These are phyloP conservation scores for Penicillium nucicola DNA, from an alignment of 495 filamentous ascomycete genomes.

Conservation along the genomic window DNA sequence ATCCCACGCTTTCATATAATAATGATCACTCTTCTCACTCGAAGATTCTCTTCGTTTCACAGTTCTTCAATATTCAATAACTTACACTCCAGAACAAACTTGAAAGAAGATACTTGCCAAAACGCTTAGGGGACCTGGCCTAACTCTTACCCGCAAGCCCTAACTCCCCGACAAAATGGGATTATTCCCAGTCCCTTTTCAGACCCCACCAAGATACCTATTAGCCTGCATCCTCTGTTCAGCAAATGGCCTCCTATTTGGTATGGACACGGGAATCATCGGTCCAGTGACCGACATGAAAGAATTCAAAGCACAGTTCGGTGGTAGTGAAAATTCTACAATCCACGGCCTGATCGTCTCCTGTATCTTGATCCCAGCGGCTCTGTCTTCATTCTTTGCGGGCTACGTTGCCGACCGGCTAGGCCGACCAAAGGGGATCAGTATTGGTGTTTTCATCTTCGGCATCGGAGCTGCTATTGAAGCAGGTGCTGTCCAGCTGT, in stretches of 20 bases:
- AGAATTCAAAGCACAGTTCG: constrained; percentile 46
- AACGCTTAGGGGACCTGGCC: no score
- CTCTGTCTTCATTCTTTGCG: constrained; percentile 59
- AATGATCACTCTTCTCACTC: no score
- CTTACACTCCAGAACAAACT: no score
- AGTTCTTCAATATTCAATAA: no score
- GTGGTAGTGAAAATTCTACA: constrained; percentile 50
- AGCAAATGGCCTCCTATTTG: constrained; percentile 2
- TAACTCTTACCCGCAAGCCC: not conserved
- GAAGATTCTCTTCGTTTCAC: no score
- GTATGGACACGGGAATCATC: constrained; percentile 62
- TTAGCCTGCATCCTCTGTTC: constrained; percentile 17
- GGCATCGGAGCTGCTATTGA: constrained; percentile 54
- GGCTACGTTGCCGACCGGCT: constrained; percentile 59
- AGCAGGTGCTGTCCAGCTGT: constrained; percentile 40
- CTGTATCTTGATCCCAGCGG: constrained; percentile 59
- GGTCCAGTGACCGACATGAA: constrained; percentile 62
- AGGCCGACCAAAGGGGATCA: constrained; percentile 51
- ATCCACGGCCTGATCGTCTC: constrained; percentile 62
- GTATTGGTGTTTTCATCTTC: constrained; percentile 52
- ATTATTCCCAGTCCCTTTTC: not conserved
- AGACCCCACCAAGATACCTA: constrained; percentile 7
- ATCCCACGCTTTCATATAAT: no score
- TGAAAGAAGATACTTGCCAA: no score
- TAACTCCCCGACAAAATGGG: not conserved